Percentiles rank a stretch among this genome's conserved stretches.
Conservation (phyloP, 768 basidiomycete species). For the Leccinellum luteum region DNA sequence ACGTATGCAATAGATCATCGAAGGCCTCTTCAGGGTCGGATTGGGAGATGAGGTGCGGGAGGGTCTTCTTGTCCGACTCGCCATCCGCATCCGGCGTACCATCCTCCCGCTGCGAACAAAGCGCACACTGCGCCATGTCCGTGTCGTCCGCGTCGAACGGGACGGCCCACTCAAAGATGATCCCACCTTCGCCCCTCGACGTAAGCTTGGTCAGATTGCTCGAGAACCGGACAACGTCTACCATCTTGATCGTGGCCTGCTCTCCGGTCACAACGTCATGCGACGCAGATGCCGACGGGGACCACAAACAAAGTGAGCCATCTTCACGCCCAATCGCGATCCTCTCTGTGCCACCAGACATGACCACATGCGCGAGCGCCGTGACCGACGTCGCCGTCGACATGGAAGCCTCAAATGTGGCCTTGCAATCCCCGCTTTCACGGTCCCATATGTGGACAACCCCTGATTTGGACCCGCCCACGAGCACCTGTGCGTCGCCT, state of each 20-base stretch:
- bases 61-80: background rate
- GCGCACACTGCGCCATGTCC: background rate
- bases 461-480: constrained; percentile 17
- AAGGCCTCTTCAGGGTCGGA: constrained; percentile 8
- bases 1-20: constrained; percentile 5
- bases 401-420: background rate
- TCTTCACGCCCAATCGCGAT: constrained; percentile 21
- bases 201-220: constrained; percentile 1
- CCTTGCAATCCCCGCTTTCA: constrained; percentile 10
- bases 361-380: constrained; percentile 9
- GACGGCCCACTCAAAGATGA: constrained; percentile 6
- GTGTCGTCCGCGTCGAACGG: constrained; percentile 1
- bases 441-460: constrained; percentile 22
- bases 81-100: background rate
- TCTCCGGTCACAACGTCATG: constrained; percentile 5
- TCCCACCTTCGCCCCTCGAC: constrained; percentile 6
- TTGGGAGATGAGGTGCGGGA: constrained; percentile 7
- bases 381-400: constrained; percentile 21
- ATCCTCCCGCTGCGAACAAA: background rate
- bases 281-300: constrained; percentile 9
- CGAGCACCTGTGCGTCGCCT: constrained; percentile 8
- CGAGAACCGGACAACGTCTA: constrained; percentile 10
- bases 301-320: constrained; percentile 18
- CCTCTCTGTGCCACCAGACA: background rate
- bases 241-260: constrained; percentile 3